These are phyloP conservation scores for Epicoccum sorghinum DNA, from an alignment of 2,329 filamentous ascomycete genomes.

Conservation along the genomic window DNA sequence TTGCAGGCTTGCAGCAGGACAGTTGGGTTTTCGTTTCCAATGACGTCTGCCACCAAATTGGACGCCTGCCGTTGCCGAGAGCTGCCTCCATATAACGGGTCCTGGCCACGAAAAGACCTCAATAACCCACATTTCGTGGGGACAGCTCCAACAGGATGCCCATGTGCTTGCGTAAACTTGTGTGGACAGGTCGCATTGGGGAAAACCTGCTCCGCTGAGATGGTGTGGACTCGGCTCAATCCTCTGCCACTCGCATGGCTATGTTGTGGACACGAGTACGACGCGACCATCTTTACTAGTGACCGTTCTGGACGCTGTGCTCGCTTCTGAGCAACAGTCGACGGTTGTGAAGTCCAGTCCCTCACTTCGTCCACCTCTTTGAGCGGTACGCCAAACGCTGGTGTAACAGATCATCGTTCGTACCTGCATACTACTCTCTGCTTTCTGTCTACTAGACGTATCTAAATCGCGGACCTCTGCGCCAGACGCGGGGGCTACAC, in stretches of 20 bases:
- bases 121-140: slow-evolving; percentile 10
- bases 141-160: slow-evolving; percentile 8
- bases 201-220: neutral
- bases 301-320: neutral
- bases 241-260: neutral
- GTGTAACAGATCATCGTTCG: slow-evolving; percentile 6
- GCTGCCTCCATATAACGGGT: neutral
- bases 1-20: slow-evolving; percentile 9
- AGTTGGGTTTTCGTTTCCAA: slow-evolving; percentile 2
- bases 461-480: neutral
- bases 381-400: neutral
- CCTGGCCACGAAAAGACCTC: slow-evolving; percentile 7
- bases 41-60: slow-evolving; percentile 8
- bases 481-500: neutral
- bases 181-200: slow-evolving; percentile 3
- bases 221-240: slow-evolving; percentile 6
- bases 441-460: neutral
- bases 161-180: slow-evolving; percentile 16
- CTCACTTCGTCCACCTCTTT: neutral
- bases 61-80: slow-evolving; percentile 3
- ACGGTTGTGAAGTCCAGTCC: neutral
- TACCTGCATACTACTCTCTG: slow-evolving; percentile 13
- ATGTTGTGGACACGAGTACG: slow-evolving; percentile 11
- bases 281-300: slow-evolving; percentile 1
- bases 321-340: slow-evolving; percentile 1